Conservation (phyloP, 2,329 filamentous ascomycete genomes). For the Talaromyces marneffei region DNA sequence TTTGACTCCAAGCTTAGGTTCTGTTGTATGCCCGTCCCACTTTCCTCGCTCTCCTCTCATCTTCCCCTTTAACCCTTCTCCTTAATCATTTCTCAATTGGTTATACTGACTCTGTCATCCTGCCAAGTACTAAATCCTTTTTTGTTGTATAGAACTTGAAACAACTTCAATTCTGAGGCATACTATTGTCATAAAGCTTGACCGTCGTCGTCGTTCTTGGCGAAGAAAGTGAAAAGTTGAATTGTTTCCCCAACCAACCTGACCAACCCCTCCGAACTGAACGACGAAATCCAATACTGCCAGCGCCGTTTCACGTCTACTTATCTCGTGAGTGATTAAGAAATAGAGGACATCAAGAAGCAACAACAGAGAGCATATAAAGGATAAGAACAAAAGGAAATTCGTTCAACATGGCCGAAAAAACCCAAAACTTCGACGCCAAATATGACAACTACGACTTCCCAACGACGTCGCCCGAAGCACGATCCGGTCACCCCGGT, state of each 20-base stretch:
- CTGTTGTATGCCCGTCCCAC: constrained; percentile 1
- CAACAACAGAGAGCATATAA: neutral
- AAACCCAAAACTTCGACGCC: constrained; percentile 53
- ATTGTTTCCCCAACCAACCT: neutral
- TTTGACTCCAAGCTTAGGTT: neutral
- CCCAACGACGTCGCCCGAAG: constrained; percentile 68
- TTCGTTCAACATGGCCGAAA: constrained; percentile 9
- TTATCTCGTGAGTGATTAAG: neutral
- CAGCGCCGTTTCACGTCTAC: neutral
- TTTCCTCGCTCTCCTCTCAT: neutral
- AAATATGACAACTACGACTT: constrained; percentile 98
- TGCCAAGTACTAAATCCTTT: too few species aligned
- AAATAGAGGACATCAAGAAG: too few species aligned
- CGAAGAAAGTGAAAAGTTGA: neutral
- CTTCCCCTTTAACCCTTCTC: neutral
- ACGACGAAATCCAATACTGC: neutral
- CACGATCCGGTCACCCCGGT: constrained; percentile 74
- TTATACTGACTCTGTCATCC: neutral
- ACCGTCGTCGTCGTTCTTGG: neutral
- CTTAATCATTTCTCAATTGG: neutral
- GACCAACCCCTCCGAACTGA: neutral
- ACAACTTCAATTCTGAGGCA: neutral
- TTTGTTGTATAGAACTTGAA: neutral
- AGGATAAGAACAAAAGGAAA: neutral
- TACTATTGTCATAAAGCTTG: neutral